Conservation (phyloP, 192 early-diverging fungal species). For the Coemansia sp. region DNA sequence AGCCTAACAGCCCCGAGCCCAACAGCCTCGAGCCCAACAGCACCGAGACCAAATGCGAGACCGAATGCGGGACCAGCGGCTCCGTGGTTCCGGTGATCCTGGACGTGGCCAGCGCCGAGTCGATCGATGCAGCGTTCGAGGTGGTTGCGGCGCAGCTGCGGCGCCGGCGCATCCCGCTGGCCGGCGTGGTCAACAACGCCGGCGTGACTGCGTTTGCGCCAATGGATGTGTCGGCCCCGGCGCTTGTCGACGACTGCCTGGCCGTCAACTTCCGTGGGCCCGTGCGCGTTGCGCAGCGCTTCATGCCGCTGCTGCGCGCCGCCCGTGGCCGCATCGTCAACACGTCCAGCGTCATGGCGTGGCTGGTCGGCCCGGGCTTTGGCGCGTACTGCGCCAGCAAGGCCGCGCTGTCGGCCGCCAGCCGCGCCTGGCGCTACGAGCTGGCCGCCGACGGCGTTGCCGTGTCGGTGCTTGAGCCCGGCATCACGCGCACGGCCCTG, state of each 20-base stretch:
- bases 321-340: conserved; percentile 50
- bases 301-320: conserved; percentile 48
- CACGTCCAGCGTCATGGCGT: conserved; percentile 51
- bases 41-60: not conserved
- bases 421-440: conserved; percentile 46
- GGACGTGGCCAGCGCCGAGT: conserved; percentile 38
- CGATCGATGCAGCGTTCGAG: conserved; percentile 32
- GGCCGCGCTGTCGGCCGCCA: conserved; percentile 48
- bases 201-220: conserved; percentile 49
- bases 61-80: not conserved
- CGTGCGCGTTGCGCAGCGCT: conserved; percentile 45
- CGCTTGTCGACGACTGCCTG: conserved; percentile 39
- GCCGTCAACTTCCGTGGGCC: conserved; percentile 52
- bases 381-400: conserved; percentile 55
- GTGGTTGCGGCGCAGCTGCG: conserved; percentile 29
- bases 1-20: not conserved
- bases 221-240: conserved; percentile 42
- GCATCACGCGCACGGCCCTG: conserved; percentile 41
- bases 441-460: conserved; percentile 42
- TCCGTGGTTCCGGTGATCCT: conserved; percentile 45
- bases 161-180: conserved; percentile 39
- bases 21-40: no score
- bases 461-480: conserved; percentile 48
- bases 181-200: conserved; percentile 50
- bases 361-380: conserved; percentile 53